Base-by-base conservation (phyloP, 2,329 filamentous ascomycete genomes). In the Fusarium sp. region DNA sequence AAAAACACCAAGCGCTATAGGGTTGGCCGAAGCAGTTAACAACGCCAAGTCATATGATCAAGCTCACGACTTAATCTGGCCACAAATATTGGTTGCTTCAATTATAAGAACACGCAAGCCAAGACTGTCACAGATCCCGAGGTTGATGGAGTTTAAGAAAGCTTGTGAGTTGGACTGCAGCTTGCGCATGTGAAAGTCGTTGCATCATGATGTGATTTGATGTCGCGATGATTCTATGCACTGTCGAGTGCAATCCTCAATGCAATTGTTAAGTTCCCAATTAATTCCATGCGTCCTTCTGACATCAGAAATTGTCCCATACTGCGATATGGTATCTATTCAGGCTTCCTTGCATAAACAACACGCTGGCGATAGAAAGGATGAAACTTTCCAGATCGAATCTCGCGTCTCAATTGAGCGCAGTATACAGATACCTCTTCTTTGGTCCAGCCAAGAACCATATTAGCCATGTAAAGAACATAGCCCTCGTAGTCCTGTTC, bases 401-500 rank as follows among this genome's bases (percentile, higher is more conserved):
- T 75, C 60, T 81, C 81, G 15, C 79, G 78, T 23, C 79, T 79
- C 16, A 83, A 77, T 32, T 81, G 77, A 5, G 79, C 80, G 19
- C 82, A 79, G 56, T 82, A 83, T 7, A 79, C 67, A 2, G 79
- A 68, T 0, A 83, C 79, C 8, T 84, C 80, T 5, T 80, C 77
- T 13, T 72, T 77, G 0, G 77, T 75, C 83, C 82, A 84, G 0
- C 81, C 81, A 19, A 83, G 80, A 56, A 83, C 78, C 21, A 82
- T 78, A 0, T 64, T 77, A 1, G 78, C 79, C 71, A 84, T 80
- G 40, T 79, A 82, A 12, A 81, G 47, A 5, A 79, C 73, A 23
- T 76, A 79, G 1, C 82, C 82, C 50, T 83, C 81, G 13, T 81
- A 77, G 19, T 83, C 82, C 38, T 82, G 80, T 10, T 82, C 79